Percentiles rank a stretch among this genome's conserved stretches.
These are phyloP conservation scores for Porphyrellus sp. DNA, from an alignment of 1,284 basidiomycete genomes.

Conservation along the genomic window DNA sequence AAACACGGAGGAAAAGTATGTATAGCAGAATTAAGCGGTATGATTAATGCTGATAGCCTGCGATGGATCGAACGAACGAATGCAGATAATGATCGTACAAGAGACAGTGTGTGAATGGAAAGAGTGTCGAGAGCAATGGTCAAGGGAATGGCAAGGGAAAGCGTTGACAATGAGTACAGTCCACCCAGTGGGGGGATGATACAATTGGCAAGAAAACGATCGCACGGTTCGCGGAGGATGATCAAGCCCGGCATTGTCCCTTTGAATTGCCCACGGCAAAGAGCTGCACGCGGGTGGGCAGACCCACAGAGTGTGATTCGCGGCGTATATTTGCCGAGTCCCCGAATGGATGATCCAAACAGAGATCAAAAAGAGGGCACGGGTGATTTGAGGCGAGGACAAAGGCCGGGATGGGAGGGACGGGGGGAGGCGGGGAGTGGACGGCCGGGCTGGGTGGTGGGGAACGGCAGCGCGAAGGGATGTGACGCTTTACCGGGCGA, in stretches of 20 bases:
- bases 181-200: conserved; percentile 5
- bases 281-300: conserved; percentile 22
- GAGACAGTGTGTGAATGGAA: conserved; percentile 5
- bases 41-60: conserved; percentile 10
- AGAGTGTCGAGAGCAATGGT: not conserved
- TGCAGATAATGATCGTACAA: conserved; percentile 13
- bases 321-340: not conserved
- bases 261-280: conserved; percentile 21
- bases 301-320: not conserved
- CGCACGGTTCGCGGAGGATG: not conserved
- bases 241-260: conserved; percentile 15
- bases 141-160: not conserved
- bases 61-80: conserved; percentile 3
- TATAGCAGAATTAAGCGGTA: conserved; percentile 6
- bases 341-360: not conserved
- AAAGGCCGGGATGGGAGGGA: conserved; percentile 32
- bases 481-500: conserved; percentile 14
- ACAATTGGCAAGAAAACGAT: conserved; percentile 6
- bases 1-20: conserved; percentile 4
- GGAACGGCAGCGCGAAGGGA: conserved; percentile 27
- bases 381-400: conserved; percentile 18
- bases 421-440: conserved; percentile 31
- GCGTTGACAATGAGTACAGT: conserved; percentile 12
- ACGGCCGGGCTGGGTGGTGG: conserved; percentile 26
- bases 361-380: not conserved